Percentiles rank a stretch among this genome's conserved stretches.
phyloP scores from a whole-genome alignment of 371 early-diverging fungal species.

The Lichtheimia corymbifera region DNA sequence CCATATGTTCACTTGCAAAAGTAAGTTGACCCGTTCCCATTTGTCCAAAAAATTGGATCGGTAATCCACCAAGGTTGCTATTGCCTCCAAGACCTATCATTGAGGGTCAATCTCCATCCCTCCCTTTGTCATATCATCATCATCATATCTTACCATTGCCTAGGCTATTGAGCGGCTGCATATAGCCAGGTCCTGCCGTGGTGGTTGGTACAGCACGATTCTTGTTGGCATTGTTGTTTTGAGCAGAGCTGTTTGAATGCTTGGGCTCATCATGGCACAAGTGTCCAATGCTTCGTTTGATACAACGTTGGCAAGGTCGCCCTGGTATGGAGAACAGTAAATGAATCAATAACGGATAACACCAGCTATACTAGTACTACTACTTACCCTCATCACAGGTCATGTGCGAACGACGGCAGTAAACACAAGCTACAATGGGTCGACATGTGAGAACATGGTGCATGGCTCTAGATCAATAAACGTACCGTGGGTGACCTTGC shows the following conservation, averaged over 20 bases:
- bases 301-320: conserved; percentile 93
- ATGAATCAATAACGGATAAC: not conserved
- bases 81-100: conserved; percentile 22
- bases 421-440: conserved; percentile 26
- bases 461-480: not conserved
- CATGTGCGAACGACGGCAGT: conserved; percentile 87
- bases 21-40: conserved; percentile 63
- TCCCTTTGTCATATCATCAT: not conserved
- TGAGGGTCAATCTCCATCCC: not conserved
- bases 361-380: not conserved
- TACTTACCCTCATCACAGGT: conserved; percentile 76
- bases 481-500: conserved; percentile 76
- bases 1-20: conserved; percentile 80
- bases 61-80: conserved; percentile 39
- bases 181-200: conserved; percentile 20
- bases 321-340: conserved; percentile 35
- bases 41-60: conserved; percentile 46
- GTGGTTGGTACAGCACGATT: conserved; percentile 11
- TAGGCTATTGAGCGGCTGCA: conserved; percentile 21
- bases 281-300: conserved; percentile 90
- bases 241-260: conserved; percentile 23
- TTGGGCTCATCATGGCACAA: conserved; percentile 87
- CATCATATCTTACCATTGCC: conserved; percentile 8
- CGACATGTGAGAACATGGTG: not conserved
- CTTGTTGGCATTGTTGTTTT: conserved; percentile 22